These are phyloP conservation scores for Mycena belliarum DNA, from an alignment of 768 basidiomycete genomes.

Conservation along the genomic window DNA sequence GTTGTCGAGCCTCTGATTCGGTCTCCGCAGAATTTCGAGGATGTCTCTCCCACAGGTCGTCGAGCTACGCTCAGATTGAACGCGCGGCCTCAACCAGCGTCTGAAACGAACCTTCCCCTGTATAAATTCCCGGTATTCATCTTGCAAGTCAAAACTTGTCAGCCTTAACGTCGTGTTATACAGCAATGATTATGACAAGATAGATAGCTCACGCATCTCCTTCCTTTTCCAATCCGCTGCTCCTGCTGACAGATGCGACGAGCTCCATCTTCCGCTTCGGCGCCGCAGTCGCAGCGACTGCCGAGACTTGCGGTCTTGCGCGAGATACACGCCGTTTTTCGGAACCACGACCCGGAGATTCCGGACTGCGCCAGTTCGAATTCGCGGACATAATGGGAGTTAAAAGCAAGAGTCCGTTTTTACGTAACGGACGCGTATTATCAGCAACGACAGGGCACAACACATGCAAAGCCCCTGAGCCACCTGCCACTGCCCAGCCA, in stretches of 20 bases:
- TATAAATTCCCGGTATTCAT: constrained; percentile 68
- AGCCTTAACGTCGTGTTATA: constrained; percentile 49
- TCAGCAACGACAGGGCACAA: not conserved
- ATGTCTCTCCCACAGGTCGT: constrained; percentile 45
- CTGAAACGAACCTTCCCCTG: constrained; percentile 56
- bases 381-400: constrained; percentile 1
- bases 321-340: not conserved
- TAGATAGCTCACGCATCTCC: constrained; percentile 65
- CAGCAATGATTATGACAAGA: constrained; percentile 29
- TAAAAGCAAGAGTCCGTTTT: not conserved
- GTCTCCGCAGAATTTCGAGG: constrained; percentile 31
- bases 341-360: not conserved
- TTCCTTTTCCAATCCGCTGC: constrained; percentile 72
- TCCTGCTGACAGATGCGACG: constrained; percentile 74
- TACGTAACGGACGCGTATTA: not conserved
- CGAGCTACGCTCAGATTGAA: constrained; percentile 40
- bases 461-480: not conserved
- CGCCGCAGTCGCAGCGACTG: not conserved
- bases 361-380: not conserved
- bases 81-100: not conserved
- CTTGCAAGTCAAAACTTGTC: constrained; percentile 58
- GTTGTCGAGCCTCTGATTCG: constrained; percentile 36
- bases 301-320: not conserved
- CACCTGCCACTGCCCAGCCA: not conserved
- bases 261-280: constrained; percentile 53